phyloP scores from a whole-genome alignment of 371 early-diverging fungal species.

The Apophysomyces variabilis region DNA sequence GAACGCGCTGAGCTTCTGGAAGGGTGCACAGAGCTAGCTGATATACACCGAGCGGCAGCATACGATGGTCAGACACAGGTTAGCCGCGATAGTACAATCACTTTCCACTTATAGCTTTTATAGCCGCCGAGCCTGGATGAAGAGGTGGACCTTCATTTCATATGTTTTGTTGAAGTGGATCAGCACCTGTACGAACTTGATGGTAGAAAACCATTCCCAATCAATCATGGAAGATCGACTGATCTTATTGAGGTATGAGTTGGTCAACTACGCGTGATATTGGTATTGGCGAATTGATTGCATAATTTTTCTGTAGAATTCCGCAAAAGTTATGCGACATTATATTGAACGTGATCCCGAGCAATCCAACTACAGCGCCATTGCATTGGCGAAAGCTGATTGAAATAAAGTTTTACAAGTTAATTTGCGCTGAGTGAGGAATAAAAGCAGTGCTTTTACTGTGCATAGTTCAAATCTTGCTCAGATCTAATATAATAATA shows the following conservation, averaged over 20 bases:
- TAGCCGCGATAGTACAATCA: conserved; percentile 4
- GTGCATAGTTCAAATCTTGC: too few species aligned
- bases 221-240: conserved; percentile 77
- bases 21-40: conserved; percentile 55
- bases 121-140: conserved; percentile 71
- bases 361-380: conserved; percentile 70
- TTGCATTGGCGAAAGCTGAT: conserved; percentile 51
- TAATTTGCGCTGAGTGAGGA: too few species aligned
- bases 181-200: conserved; percentile 88
- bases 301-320: conserved; percentile 45
- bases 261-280: neutral
- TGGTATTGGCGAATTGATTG: neutral
- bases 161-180: conserved; percentile 77
- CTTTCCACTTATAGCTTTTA: neutral
- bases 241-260: conserved; percentile 61
- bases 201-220: conserved; percentile 80
- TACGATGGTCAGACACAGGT: conserved; percentile 80
- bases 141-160: conserved; percentile 83
- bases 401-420: too few species aligned
- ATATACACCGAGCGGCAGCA: conserved; percentile 66
- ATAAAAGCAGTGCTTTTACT: too few species aligned
- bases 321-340: conserved; percentile 66
- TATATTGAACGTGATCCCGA: conserved; percentile 79
- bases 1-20: conserved; percentile 79
- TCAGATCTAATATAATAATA: too few species aligned